phyloP scores from a whole-genome alignment of 2,329 filamentous ascomycete species.

The Davidsoniella eucalypti region DNA sequence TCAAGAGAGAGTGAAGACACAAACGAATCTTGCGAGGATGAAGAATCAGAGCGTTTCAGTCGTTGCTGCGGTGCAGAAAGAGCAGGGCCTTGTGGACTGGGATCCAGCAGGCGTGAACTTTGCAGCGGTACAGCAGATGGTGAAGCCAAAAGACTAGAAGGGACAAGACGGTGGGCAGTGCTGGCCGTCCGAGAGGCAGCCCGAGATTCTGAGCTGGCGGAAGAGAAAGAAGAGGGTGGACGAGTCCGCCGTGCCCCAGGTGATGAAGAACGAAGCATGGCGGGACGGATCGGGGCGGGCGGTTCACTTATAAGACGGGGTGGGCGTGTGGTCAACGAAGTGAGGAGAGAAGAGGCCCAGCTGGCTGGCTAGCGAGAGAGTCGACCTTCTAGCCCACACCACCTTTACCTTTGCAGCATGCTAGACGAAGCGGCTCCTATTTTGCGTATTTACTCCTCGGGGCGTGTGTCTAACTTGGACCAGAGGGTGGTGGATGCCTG shows the following conservation, averaged over 20 bases:
- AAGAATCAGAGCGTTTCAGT: neutral
- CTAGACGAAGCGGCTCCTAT: no score
- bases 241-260: neutral
- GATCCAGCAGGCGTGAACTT: no score
- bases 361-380: no score
- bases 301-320: conserved; percentile 5
- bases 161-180: neutral
- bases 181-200: neutral
- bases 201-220: neutral
- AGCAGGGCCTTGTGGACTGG: neutral
- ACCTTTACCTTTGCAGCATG: no score
- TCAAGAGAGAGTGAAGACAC: conserved; percentile 1
- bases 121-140: neutral
- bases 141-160: neutral
- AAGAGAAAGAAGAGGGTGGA: neutral
- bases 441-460: no score
- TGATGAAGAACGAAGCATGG: conserved; percentile 2
- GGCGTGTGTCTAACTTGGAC: no score
- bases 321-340: neutral
- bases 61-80: neutral
- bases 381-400: no score
- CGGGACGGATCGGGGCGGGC: conserved; percentile 1
- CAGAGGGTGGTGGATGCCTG: no score
- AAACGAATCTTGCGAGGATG: neutral
- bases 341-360: no score